A percentile compares a stretch with the other conserved stretches of the same genome.
Conservation (phyloP, 805 yeast genomes). For the Candida yuanshanica region DNA sequence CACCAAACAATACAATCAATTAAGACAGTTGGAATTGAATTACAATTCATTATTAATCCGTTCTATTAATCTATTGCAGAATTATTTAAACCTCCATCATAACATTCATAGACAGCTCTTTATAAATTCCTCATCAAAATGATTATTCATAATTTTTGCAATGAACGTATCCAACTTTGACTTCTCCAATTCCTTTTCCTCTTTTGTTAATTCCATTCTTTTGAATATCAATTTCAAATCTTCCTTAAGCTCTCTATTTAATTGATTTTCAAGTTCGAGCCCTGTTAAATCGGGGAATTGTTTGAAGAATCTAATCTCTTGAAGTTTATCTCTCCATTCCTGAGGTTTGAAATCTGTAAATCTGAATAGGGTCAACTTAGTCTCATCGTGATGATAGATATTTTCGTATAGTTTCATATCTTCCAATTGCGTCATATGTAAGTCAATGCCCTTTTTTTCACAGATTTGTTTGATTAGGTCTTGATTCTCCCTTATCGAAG, state of each 20-base stretch:
- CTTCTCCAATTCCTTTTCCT: not conserved
- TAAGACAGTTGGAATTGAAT: conserved; percentile 11
- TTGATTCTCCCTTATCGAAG: not conserved
- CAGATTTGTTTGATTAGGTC: not conserved
- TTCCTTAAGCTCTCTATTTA: not conserved
- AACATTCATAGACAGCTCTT: conserved; percentile 13
- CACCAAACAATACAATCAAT: not conserved
- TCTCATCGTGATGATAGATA: not conserved
- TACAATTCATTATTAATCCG: conserved; percentile 20
- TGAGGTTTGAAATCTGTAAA: not conserved
- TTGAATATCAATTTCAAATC: not conserved
- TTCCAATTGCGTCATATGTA: not conserved
- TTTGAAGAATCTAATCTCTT: not conserved
- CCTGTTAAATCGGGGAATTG: not conserved
- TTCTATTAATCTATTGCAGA: conserved; percentile 19
- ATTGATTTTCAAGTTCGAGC: not conserved
- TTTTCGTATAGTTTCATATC: not conserved
- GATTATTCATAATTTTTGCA: not conserved
- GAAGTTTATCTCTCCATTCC: not conserved
- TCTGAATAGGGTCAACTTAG: not conserved
- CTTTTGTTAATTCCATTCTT: not conserved
- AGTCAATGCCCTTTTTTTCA: not conserved
- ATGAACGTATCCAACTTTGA: not conserved
- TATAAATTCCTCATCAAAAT: not conserved
- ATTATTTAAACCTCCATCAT: conserved; percentile 17